These are phyloP conservation scores for Hypoxylon sp. DNA, from an alignment of 2,329 filamentous ascomycete genomes.

Conservation along the genomic window DNA sequence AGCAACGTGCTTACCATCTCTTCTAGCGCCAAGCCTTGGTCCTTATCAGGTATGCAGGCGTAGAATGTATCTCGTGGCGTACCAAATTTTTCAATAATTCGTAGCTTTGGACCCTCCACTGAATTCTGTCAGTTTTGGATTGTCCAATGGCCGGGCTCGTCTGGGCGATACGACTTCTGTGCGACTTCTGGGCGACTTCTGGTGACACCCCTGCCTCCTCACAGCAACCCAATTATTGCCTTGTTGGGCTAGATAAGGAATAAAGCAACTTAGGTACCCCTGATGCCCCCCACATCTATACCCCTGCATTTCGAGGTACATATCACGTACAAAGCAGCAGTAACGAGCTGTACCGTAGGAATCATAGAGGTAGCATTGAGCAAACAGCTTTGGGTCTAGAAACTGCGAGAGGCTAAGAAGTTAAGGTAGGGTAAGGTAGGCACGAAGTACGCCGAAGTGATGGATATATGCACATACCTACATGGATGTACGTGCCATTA, in stretches of 20 bases:
- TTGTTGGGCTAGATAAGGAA: constrained; percentile 16
- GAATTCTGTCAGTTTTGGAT: constrained; percentile 7
- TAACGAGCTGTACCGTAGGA: constrained; percentile 13
- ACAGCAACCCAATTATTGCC: constrained; percentile 1
- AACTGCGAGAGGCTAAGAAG: constrained; percentile 3
- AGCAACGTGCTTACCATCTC: neutral
- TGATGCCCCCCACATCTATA: constrained; percentile 10
- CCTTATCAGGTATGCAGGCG: neutral
- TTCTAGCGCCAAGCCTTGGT: constrained; percentile 2
- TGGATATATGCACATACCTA: neutral
- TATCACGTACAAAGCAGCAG: constrained; percentile 13
- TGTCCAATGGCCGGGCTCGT: constrained; percentile 9
- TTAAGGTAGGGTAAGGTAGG: neutral
- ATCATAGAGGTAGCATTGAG: constrained; percentile 4
- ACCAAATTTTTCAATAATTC: neutral
- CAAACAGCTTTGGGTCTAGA: constrained; percentile 18
- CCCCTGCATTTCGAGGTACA: constrained; percentile 21
- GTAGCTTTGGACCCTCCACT: neutral
- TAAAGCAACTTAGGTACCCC: constrained; percentile 5
- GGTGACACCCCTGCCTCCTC: neutral
- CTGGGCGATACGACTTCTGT: neutral
- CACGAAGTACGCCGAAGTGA: constrained; percentile 2
- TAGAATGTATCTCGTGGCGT: constrained; percentile 1
- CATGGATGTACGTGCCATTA: neutral
- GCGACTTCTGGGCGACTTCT: neutral